Base-by-base conservation (phyloP, 371 early-diverging fungal species). In the Nematocida minor region DNA sequence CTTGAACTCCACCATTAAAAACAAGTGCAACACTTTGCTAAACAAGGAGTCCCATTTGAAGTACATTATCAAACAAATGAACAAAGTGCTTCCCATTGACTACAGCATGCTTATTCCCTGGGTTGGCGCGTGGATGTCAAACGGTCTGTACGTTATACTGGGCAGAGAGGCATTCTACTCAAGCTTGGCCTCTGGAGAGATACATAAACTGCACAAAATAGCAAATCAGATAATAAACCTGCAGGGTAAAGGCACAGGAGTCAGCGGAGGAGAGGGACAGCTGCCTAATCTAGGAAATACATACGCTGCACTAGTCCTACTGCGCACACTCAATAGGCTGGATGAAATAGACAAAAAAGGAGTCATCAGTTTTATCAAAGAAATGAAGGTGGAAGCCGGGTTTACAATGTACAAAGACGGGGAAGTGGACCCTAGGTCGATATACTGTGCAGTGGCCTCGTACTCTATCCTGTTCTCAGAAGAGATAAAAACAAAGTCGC, bases 401-500 rank as follows among this genome's bases (percentile, higher is more conserved):
- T 96, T 94, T 82, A 86, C 85, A 0, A 91, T 94, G 92, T 90
- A 91, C 81, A 84, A 88, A 2, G 93, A 89, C 20, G 95, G 95
- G 2, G 96, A 96, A 82, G 88, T 92, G 4, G 96, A 96, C 84
- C 89, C 93, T 42, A 86, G 92, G 4, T 94, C 93, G 11, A 85
- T 88, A 20, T 96, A 95, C 82, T 96, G 95, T 82, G 94, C 90
- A 1, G 67, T 94, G 53, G 86, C 91, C 0, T 42, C 77, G 3
- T 74, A 47, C 55, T 74, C 77, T 18, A 36, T 74, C 27, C 63
- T 74, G 36, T 41, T 29, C 64, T 48, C 77, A 34, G 49, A 62
- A 16, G 18, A 36, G 3, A 27, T 74, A 22, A 11, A 18, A 18
- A 4, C 38, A 1, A 63, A 48, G 7, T 9, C 7, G 4, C 77